Percentiles rank a stretch among this genome's conserved stretches.
Conservation (phyloP, 116 monocot genomes). For the Thalassia testudinum region DNA sequence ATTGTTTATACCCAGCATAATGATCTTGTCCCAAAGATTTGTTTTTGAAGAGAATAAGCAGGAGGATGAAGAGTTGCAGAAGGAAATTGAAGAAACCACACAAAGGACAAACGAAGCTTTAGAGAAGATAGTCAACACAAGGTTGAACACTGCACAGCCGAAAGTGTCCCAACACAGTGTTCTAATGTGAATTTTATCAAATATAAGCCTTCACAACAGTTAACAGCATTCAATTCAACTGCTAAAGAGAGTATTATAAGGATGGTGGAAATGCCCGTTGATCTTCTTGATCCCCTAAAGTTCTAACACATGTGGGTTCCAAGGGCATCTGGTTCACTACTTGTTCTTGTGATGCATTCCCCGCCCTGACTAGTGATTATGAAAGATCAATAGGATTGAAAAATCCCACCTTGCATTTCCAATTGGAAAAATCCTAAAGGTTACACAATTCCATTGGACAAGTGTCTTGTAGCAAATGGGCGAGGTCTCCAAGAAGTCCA, state of each 20-base stretch:
- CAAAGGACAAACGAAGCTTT: no score
- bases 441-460: constrained; percentile 92
- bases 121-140: constrained; percentile 71
- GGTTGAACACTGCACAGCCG: constrained; percentile 85
- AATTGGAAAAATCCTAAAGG: constrained; percentile 99
- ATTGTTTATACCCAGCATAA: constrained; percentile 85
- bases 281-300: constrained; percentile 90
- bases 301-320: constrained; percentile 98
- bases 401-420: constrained; percentile 98
- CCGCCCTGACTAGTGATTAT: constrained; percentile 90
- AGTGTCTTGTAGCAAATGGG: constrained; percentile 87
- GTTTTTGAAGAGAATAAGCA: constrained; percentile 27
- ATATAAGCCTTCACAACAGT: no score
- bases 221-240: constrained; percentile 81
- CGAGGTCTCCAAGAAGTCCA: constrained; percentile 95
- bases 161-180: constrained; percentile 80
- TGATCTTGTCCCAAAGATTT: constrained; percentile 76
- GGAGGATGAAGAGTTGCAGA: no score
- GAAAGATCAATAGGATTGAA: no score
- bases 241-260: constrained; percentile 87
- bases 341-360: constrained; percentile 92
- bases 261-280: no score
- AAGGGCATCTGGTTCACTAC: constrained; percentile 76
- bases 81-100: no score
- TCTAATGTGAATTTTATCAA: constrained; percentile 77